A percentile compares a stretch with the other conserved stretches of the same genome.
These are phyloP conservation scores for Paracoccidioides brasiliensis DNA, from an alignment of 2,329 filamentous ascomycete genomes.

Conservation along the genomic window DNA sequence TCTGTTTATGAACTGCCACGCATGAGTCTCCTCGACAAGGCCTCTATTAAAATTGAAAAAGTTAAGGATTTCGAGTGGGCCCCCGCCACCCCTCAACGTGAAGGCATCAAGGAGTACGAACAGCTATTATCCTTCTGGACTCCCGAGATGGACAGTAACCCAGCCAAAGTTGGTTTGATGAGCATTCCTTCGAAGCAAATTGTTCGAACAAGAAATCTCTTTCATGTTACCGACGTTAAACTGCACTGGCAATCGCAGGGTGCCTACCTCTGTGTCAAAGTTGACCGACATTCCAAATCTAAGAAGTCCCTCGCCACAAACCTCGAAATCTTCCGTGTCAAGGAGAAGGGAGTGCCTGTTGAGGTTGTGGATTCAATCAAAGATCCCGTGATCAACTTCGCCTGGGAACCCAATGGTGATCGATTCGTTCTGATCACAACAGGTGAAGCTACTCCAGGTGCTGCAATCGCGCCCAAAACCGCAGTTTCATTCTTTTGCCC, in stretches of 20 bases:
- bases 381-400: slow-evolving; percentile 98
- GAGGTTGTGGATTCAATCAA: slow-evolving; percentile 97
- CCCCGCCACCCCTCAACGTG: slow-evolving; percentile 65
- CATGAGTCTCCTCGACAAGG: slow-evolving; percentile 85
- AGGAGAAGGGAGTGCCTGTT: slow-evolving; percentile 94
- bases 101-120: slow-evolving; percentile 82
- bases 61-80: slow-evolving; percentile 98
- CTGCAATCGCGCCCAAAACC: slow-evolving; percentile 84
- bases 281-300: slow-evolving; percentile 95
- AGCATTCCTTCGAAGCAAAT: slow-evolving; percentile 89
- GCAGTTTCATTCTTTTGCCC: slow-evolving; percentile 92
- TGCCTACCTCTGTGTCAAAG: slow-evolving; percentile 93
- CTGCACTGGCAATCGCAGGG: slow-evolving; percentile 97
- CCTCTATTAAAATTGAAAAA: slow-evolving; percentile 88
- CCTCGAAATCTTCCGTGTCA: slow-evolving; percentile 93
- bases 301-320: slow-evolving; percentile 97
- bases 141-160: slow-evolving; percentile 93
- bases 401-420: slow-evolving; percentile 97
- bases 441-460: slow-evolving; percentile 63
- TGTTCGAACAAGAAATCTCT: slow-evolving; percentile 86
- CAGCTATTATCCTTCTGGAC: slow-evolving; percentile 98
- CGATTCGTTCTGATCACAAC: slow-evolving; percentile 95
- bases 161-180: slow-evolving; percentile 94
- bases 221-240: slow-evolving; percentile 96
- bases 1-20: slow-evolving; percentile 79